Percentiles rank a stretch among this genome's conserved stretches.
Evolutionary conservation across 2,329 filamentous ascomycete species (phyloP).

Genomic region (Neophaeococcomyces aloes): DNA sequence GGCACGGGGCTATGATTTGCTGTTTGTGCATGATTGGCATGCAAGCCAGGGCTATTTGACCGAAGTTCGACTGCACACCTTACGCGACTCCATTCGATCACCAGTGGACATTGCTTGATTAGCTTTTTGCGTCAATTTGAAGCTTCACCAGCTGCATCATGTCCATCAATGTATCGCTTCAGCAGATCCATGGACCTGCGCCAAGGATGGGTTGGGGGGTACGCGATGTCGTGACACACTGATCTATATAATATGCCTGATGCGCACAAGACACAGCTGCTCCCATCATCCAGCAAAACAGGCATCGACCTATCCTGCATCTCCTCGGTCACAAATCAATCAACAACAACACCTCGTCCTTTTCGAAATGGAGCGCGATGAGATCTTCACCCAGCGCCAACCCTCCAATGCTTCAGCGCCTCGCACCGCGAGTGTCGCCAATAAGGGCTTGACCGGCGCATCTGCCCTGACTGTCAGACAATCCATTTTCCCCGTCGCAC

Average conservation of each 20-base stretch:
- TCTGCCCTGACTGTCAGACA: constrained; percentile 34
- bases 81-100: too few species aligned
- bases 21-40: too few species aligned
- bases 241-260: not conserved
- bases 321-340: not conserved
- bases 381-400: constrained; percentile 18
- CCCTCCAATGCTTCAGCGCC: constrained; percentile 20
- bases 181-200: not conserved
- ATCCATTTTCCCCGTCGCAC: constrained; percentile 33
- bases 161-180: not conserved
- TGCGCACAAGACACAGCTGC: not conserved
- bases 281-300: not conserved
- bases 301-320: not conserved
- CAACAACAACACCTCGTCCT: not conserved
- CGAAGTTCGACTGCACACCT: too few species aligned
- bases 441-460: constrained; percentile 28
- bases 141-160: not conserved
- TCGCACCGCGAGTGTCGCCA: constrained; percentile 17
- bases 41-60: too few species aligned
- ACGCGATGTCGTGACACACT: not conserved
- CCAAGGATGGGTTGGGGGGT: not conserved
- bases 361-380: constrained; percentile 11
- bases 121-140: too few species aligned
- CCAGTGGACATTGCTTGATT: too few species aligned
- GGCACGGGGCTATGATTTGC: too few species aligned